A percentile compares a stretch with the other conserved stretches of the same genome.
Evolutionary conservation across 2,329 filamentous ascomycete genomes (phyloP).

Genomic region (Emergomyces africanus): DNA sequence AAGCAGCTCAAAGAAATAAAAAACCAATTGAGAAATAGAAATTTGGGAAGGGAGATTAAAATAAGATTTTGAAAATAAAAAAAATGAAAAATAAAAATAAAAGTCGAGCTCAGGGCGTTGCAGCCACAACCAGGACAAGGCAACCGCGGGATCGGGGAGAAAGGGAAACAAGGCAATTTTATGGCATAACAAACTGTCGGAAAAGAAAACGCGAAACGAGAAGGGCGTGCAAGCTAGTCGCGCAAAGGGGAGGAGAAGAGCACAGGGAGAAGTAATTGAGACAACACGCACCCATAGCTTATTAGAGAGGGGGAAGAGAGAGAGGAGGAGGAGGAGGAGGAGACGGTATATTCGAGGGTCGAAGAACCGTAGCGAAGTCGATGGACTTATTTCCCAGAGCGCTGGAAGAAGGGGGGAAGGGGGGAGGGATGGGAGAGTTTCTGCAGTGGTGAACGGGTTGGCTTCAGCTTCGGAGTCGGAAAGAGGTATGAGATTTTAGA

Average conservation of each 20-base stretch:
- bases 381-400: background rate
- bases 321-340: conserved; percentile 3
- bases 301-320: conserved; percentile 1
- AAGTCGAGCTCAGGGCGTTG: background rate
- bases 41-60: background rate
- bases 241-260: background rate
- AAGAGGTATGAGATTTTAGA: background rate
- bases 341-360: background rate
- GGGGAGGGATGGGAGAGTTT: background rate
- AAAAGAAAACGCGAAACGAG: background rate
- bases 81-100: background rate
- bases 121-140: conserved; percentile 1
- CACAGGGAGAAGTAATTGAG: conserved; percentile 1
- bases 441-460: background rate
- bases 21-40: background rate
- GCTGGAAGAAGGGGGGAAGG: background rate
- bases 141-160: conserved; percentile 1
- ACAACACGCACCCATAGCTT: conserved; percentile 13
- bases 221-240: background rate
- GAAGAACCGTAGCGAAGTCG: background rate
- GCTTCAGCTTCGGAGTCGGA: background rate
- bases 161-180: background rate
- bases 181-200: conserved; percentile 1
- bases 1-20: background rate
- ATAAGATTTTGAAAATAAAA: background rate